Conservation (phyloP, 108 stramenopile genomes). For the Aurantiochytrium sp. region DNA sequence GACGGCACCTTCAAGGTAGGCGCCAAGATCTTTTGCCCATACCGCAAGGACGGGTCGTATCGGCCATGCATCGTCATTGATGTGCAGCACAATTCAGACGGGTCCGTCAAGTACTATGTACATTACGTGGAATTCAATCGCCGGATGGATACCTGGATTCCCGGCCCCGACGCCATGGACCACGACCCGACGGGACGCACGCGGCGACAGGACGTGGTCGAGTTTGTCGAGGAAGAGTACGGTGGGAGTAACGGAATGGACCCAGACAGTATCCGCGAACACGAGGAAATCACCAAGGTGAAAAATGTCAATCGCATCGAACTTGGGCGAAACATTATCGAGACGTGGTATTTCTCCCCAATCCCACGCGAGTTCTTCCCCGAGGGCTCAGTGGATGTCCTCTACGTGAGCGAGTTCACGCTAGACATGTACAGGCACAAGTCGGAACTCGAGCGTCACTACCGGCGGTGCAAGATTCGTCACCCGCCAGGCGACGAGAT, state of each 20-base stretch:
- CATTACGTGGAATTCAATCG: conserved; percentile 19
- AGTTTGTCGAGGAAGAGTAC: conserved; percentile 11
- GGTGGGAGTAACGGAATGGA: conserved; percentile 22
- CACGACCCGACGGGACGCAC: neutral
- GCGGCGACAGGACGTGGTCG: neutral
- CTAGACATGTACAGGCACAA: conserved; percentile 81
- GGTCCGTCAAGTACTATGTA: neutral
- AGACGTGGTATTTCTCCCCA: conserved; percentile 98
- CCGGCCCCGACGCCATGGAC: neutral
- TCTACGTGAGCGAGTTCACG: conserved; percentile 94
- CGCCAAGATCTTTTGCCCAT: neutral
- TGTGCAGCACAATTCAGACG: neutral
- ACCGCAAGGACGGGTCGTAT: neutral
- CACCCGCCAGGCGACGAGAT: conserved; percentile 94
- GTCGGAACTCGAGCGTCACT: conserved; percentile 74
- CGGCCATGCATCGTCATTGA: neutral
- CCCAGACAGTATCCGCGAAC: conserved; percentile 53
- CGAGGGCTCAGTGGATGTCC: conserved; percentile 68
- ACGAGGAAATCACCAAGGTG: conserved; percentile 98
- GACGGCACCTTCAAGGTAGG: neutral
- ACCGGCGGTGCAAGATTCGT: conserved; percentile 29
- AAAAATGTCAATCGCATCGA: conserved; percentile 90
- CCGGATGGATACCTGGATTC: conserved; percentile 22
- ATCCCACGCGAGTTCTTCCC: conserved; percentile 84
- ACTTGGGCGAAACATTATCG: conserved; percentile 75